Base-by-base conservation (phyloP, 345 rosid genomes). In the Brassica nigra region DNA sequence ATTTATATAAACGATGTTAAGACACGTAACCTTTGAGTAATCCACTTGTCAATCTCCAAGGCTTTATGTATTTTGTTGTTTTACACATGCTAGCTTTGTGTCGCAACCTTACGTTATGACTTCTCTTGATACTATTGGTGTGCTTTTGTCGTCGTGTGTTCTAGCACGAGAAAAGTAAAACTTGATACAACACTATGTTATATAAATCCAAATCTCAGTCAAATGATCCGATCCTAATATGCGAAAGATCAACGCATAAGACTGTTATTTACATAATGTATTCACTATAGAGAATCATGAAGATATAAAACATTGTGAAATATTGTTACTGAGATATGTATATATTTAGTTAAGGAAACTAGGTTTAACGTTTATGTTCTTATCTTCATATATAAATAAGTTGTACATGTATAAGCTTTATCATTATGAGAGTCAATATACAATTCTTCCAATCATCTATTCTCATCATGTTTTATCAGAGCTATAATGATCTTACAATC, bases 41-140 rank as follows among this genome's bases (percentile, higher is more conserved):
- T 64, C 71, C 80, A 80, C 73, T 75, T 65, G 83, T 75, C 80
- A 1, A 9, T 16, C 34, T 62, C 12, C 16, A 20, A 49, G 14
- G 58, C 67, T 64, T 55, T 20, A 12, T 62, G 64, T 20, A 68
- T 59, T 42, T 57, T 29, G 0, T 5, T 10, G 47, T 67, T 67
- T 8, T 61, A 33, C 78, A 12, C 6, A 62, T 75, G 70, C 34
- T 68, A 31, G 71, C 30, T 23, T 39, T 62, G 70, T 62, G 83
- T 75, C 75, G 20, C 42, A 71, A 36, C 81, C 28, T 78, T 62
- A 23, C 62, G 42, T 69, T 28, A 68, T 61, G 31, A 55, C 31
- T 27, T 3, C 16, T 29, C 31, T 72, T 18, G 9, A 52, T 63
- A 8, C 3, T 54, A 34, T 71, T 62, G 61, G 29, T 58, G 63